Evolutionary conservation across 1,284 basidiomycete species (phyloP), one percentile per base, ranked within the genome.

Genomic region (Tilletia walkeri): DNA sequence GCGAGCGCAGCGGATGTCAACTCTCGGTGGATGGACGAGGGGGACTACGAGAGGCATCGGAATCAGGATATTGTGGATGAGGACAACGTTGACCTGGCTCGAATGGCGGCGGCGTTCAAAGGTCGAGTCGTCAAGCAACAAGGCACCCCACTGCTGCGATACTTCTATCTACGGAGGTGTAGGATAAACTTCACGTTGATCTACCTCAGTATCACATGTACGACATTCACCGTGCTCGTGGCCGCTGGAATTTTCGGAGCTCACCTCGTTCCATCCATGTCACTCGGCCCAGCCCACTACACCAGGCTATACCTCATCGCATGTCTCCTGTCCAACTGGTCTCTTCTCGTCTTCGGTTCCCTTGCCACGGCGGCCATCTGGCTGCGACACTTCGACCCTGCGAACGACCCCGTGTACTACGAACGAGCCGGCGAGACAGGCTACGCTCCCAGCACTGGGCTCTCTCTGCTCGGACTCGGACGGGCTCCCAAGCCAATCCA

Each of bases 101-200:
- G 50, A 53, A 53, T 53, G 50, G 50, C 50, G 6, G 50, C 50
- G 18, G 50, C 50, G 50, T 24, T 53, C 50, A 53, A 53, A 53
- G 50, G 50, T 53, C 50, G 50, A 7, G 10, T 53, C 50, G 50
- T 53, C 50, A 53, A 53, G 50, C 10, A 53, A 18, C 50, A 53
- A 53, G 50, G 50, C 50, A 53, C 50, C 18, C 50, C 50, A 7
- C 50, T 53, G 7, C 50, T 53, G 16, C 50, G 50, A 18, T 53
- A 53, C 16, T 53, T 53, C 20, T 53, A 53, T 18, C 50, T 53
- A 24, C 50, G 50, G 7, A 18, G 50, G n/a, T 53, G 50, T 18
- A 10, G 12, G 7, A 6, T 53, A 10, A 53, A 53, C 50, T 24
- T 53, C 50, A 24, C 50, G 12, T 53, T 53, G 12, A 10, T 53